These are phyloP conservation scores for Botrytis galanthina DNA, from an alignment of 2,329 filamentous ascomycete species.

Conservation along the genomic window DNA sequence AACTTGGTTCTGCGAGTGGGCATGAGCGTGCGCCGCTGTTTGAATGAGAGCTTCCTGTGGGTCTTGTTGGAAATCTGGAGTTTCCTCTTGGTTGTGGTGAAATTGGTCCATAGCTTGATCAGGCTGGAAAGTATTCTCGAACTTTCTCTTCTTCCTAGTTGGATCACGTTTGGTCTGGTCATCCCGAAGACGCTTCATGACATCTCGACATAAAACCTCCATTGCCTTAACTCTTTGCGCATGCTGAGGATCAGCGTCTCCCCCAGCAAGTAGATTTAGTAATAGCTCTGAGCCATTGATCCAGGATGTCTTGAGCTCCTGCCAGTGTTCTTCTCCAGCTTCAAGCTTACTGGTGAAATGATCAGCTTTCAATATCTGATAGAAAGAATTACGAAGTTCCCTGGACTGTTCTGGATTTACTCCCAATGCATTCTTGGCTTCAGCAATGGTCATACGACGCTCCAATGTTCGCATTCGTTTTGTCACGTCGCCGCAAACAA, in stretches of 20 bases:
- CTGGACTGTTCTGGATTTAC: constrained; percentile 68
- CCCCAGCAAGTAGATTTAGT: constrained; percentile 51
- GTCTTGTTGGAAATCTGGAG: constrained; percentile 31
- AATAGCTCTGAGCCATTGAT: constrained; percentile 56
- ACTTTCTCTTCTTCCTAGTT: constrained; percentile 43
- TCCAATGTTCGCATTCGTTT: constrained; percentile 70
- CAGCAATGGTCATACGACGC: constrained; percentile 66
- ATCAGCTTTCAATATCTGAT: constrained; percentile 61
- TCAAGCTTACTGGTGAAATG: constrained; percentile 73
- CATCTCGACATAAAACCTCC: constrained; percentile 70
- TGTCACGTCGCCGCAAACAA: constrained; percentile 78
- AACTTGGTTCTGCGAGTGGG: constrained; percentile 33
- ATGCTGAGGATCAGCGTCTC: constrained; percentile 52
- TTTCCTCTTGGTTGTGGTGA: constrained; percentile 27
- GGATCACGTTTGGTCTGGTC: constrained; percentile 58
- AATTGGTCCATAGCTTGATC: constrained; percentile 31
- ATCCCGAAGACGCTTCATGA: constrained; percentile 73
- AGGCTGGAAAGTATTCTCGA: constrained; percentile 29
- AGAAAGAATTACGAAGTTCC: constrained; percentile 63
- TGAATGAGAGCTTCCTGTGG: constrained; percentile 33
- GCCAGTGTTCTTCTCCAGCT: constrained; percentile 69
- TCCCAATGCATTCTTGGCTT: constrained; percentile 70
- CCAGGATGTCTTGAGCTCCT: constrained; percentile 67
- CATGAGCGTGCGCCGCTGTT: constrained; percentile 35
- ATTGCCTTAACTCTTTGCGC: constrained; percentile 60